A percentile compares a stretch with the other conserved stretches of the same genome.
These are phyloP conservation scores for Termitomyces sp. DNA, from an alignment of 768 basidiomycete genomes.

Conservation along the genomic window DNA sequence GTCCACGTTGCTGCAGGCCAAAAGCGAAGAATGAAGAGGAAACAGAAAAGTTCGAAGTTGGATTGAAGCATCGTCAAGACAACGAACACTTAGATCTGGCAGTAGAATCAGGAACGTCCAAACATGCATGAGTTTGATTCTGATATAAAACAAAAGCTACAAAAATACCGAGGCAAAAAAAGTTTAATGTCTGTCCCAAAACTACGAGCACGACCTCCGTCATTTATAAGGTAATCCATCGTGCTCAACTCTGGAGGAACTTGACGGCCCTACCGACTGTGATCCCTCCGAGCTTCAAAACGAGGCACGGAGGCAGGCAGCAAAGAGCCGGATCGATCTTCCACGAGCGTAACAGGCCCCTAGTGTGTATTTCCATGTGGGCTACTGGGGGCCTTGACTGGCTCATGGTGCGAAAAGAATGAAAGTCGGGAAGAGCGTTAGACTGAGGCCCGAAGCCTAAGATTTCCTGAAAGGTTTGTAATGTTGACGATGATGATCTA, in stretches of 20 bases:
- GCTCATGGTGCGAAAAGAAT: conserved; percentile 35
- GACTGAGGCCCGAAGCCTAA: no score
- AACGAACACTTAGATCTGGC: background rate
- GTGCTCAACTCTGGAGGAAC: conserved; percentile 65
- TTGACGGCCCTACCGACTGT: conserved; percentile 35
- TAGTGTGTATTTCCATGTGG: conserved; percentile 28
- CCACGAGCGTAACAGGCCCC: conserved; percentile 75
- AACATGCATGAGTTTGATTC: background rate
- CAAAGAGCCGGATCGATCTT: conserved; percentile 39
- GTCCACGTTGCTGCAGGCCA: background rate
- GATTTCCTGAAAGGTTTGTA: background rate
- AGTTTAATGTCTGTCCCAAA: conserved; percentile 53
- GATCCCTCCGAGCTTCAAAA: conserved; percentile 48
- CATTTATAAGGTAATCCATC: conserved; percentile 16
- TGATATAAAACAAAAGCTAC: background rate
- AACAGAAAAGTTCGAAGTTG: background rate
- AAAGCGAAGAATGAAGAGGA: background rate
- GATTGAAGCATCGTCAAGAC: conserved; percentile 5
- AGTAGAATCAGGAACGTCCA: background rate
- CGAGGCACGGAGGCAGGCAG: conserved; percentile 45
- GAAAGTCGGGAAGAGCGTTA: background rate
- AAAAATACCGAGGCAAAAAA: background rate
- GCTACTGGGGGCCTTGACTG: conserved; percentile 60
- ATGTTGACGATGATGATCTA: background rate
- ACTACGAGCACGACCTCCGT: conserved; percentile 50